phyloP scores from a whole-genome alignment of 2,329 filamentous ascomycete species.

The Periconia sp. region DNA sequence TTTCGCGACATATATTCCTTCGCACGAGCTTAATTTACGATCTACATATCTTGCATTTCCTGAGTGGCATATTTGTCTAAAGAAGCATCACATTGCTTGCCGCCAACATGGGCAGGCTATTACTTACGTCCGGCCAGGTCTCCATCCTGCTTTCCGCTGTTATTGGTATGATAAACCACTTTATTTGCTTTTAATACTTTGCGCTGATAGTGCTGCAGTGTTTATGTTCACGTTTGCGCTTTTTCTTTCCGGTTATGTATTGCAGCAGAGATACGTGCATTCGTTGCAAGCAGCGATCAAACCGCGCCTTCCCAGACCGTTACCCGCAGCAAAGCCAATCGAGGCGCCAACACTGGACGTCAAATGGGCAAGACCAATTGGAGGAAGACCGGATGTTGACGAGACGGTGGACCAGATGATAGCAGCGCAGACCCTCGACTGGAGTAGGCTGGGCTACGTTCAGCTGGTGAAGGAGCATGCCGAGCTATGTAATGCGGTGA shows the following conservation, averaged over 20 bases:
- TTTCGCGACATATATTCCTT: slow-evolving; percentile 20
- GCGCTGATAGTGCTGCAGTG: slow-evolving; percentile 53
- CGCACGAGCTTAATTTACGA: slow-evolving; percentile 25
- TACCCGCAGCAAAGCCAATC: slow-evolving; percentile 40
- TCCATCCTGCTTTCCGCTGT: slow-evolving; percentile 69
- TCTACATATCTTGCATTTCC: slow-evolving; percentile 15
- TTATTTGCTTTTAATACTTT: not conserved
- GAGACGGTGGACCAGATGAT: slow-evolving; percentile 40
- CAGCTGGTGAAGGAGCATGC: slow-evolving; percentile 53
- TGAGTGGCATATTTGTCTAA: slow-evolving; percentile 15
- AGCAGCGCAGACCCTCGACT: slow-evolving; percentile 48
- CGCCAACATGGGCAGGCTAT: slow-evolving; percentile 50
- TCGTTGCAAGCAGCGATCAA: slow-evolving; percentile 77
- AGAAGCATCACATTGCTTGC: too few species aligned
- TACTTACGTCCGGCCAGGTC: slow-evolving; percentile 74
- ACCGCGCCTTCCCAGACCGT: slow-evolving; percentile 54
- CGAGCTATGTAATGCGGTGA: slow-evolving; percentile 57
- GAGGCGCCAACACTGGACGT: slow-evolving; percentile 40
- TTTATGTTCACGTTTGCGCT: slow-evolving; percentile 79
- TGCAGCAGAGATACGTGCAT: slow-evolving; percentile 85
- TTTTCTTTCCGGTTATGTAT: slow-evolving; percentile 84
- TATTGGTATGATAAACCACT: slow-evolving; percentile 60
- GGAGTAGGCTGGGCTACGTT: slow-evolving; percentile 55
- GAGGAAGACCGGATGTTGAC: slow-evolving; percentile 31
- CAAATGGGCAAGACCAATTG: slow-evolving; percentile 45